phyloP scores from a whole-genome alignment of 2,329 filamentous ascomycete genomes.

The Pseudocercospora ulei region DNA sequence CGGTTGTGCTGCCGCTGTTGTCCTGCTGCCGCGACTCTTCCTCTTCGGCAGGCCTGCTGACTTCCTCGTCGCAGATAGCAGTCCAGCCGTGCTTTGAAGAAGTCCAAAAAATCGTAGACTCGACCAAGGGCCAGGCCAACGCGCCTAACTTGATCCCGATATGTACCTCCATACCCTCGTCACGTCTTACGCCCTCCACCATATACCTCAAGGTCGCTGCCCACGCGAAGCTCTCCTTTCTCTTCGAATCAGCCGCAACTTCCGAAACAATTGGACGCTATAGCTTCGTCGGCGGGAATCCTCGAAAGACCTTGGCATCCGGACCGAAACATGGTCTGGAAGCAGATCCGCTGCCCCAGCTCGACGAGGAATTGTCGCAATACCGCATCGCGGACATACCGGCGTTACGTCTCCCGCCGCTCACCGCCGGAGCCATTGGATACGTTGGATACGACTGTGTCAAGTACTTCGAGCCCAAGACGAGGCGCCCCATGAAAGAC shows the following conservation, averaged over 20 bases:
- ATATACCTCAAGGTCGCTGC: slow-evolving; percentile 86
- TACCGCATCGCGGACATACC: slow-evolving; percentile 76
- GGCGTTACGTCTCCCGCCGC: slow-evolving; percentile 67
- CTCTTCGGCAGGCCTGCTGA: slow-evolving; percentile 5
- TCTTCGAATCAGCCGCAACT: slow-evolving; percentile 87
- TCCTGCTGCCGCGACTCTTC: slow-evolving; percentile 16
- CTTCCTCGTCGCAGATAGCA: slow-evolving; percentile 32
- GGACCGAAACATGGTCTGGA: slow-evolving; percentile 78
- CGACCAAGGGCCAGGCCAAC: slow-evolving; percentile 44
- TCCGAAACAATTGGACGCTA: slow-evolving; percentile 90
- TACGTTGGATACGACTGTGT: slow-evolving; percentile 98
- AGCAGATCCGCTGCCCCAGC: slow-evolving; percentile 69
- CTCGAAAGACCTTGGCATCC: slow-evolving; percentile 71
- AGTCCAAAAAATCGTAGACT: slow-evolving; percentile 48
- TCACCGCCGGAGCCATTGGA: slow-evolving; percentile 87
- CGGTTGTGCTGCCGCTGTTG: slow-evolving; percentile 10
- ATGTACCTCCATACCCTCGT: slow-evolving; percentile 75
- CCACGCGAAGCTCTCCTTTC: slow-evolving; percentile 75
- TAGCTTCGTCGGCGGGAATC: slow-evolving; percentile 81
- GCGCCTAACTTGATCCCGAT: slow-evolving; percentile 71
- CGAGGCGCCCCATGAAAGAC: slow-evolving; percentile 73
- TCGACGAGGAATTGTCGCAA: slow-evolving; percentile 70
- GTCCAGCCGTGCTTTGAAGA: slow-evolving; percentile 54
- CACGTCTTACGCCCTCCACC: slow-evolving; percentile 86
- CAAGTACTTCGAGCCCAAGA: slow-evolving; percentile 95